Base-by-base conservation (phyloP, 148 eudicot genomes). In the Persicaria maculosa region DNA sequence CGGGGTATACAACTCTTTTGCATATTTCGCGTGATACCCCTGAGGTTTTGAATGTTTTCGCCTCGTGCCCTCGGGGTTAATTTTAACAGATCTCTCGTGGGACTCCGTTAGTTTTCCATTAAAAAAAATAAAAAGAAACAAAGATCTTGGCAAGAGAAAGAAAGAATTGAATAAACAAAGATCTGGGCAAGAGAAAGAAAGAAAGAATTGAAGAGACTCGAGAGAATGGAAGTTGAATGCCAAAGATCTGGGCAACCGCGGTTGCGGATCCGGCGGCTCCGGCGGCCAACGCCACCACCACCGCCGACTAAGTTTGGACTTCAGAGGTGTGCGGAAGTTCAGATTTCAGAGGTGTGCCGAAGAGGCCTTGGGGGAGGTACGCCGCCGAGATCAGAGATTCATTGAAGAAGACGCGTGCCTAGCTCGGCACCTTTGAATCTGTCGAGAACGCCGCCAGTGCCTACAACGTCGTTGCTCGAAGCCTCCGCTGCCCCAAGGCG, bases 331-430 rank as follows among this genome's bases (percentile, higher is more conserved):
- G 15, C 83, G 75, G 74, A 84, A 82, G 57, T 90, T 79, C 74
- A 22, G 25, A 22, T 1, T 22, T 22, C 25, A 61, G 93, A 0
- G 96, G 93, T 0, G 96, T 90, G 1, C 11, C 93, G 8, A 90
- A 87, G 76, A 73, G 96, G 7, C 96, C 96, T 8, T 90, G 96
- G 96, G 96, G 96, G 0, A 74, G 85, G n/a, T 90, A 78, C 73
- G 96, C 92, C 0, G 96, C 96, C 0, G 96, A 90, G 89, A 90
- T 90, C 76, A 81, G 96, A 65, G 93, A 90, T 79, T 92, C 96
- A 0, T 84, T 82, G 88, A 90, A 90, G 75, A 90, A 90, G 20
- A 80, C 89, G 15, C 81, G 96, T 52, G 93, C 88, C 7, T 90
- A 93, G 96, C 76, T 90, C 1, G 96, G 93, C 0, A 90, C 96